Evolutionary conservation across 2,329 filamentous ascomycete genomes (phyloP), one percentile per base, ranked within the genome.

Genomic region (Curvularia spicifera): DNA sequence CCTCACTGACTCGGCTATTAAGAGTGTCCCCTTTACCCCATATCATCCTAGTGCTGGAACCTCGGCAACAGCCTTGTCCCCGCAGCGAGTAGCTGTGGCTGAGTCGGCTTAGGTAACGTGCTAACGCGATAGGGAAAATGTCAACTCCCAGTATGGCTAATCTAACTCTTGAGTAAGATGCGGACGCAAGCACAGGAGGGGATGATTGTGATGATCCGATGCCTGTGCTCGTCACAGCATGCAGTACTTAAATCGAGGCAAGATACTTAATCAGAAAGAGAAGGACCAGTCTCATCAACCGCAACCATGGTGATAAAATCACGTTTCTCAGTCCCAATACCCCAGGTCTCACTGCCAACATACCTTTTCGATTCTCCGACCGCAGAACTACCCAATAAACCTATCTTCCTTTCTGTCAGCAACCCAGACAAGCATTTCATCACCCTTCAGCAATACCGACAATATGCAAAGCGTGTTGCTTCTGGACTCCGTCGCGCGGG

Each of bases 381-480:
- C 3, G 77, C 78, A 8, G 70, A 77, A 2, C 71, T 84, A 1
- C 79, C 82, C 7, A 75, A 76, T 24, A 80, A 76, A 13, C 78
- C 82, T 5, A 71, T 77, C 35, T 85, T 88, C 67, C 80, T 91
- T 51, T 90, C 93, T 66, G 85, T 89, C 8, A 83, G 86, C 35
- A 80, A 83, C 1, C 89, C 91, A 1, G 84, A 90, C 6, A 87
- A 84, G 8, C 86, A 89, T 66, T 87, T 83, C 64, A 79, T 95
- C 39, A 90, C 88, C 4, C 79, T 85, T 39, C 72, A 82, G 62
- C 82, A 84, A 59, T 91, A 89, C 73, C 87, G 91, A 22, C 80
- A 89, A 63, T 89, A 90, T 80, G 84, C 87, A 33, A 89, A 93
- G 74, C 87, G 90, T 13, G 78, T 95, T 33, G 91, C 90, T 0